Conservation (phyloP, 352 stramenopile genomes). For the Aphanomyces astaci region DNA sequence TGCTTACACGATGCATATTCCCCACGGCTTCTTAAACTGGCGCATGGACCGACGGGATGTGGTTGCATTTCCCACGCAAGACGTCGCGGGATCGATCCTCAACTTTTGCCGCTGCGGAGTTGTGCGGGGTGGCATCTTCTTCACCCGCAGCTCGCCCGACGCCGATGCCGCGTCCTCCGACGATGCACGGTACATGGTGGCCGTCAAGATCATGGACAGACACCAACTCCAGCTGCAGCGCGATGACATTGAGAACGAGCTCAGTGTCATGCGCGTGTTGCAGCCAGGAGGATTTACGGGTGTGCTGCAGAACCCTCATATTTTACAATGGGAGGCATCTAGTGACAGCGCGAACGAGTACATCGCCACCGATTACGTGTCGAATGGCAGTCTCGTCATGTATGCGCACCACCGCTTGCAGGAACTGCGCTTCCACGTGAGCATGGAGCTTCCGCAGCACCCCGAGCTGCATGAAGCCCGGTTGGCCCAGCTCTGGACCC, state of each 20-base stretch:
- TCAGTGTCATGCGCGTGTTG: constrained; percentile 70
- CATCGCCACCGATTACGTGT: constrained; percentile 64
- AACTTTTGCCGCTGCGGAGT: constrained; percentile 65
- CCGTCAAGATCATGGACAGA: constrained; percentile 72
- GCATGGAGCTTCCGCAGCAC: constrained; percentile 38
- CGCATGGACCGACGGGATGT: constrained; percentile 53
- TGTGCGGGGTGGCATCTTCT: constrained; percentile 66
- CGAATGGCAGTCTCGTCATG: constrained; percentile 58
- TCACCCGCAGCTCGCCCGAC: constrained; percentile 34
- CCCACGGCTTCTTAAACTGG: constrained; percentile 59
- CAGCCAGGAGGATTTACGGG: constrained; percentile 54
- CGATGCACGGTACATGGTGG: constrained; percentile 41
- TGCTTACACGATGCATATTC: constrained; percentile 55
- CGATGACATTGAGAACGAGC: constrained; percentile 69
- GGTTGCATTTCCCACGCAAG: constrained; percentile 42
- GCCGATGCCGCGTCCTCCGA: constrained; percentile 24
- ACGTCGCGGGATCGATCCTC: constrained; percentile 46
- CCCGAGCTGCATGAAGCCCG: constrained; percentile 51
- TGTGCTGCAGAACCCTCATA: constrained; percentile 46
- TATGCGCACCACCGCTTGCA: constrained; percentile 57
- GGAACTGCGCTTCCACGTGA: constrained; percentile 44
- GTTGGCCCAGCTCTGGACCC: constrained; percentile 59
- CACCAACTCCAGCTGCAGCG: constrained; percentile 53
- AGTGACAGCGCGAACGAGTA: constrained; percentile 64
- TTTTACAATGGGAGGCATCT: constrained; percentile 69